These are phyloP conservation scores for Aspergillus panamensis DNA, from an alignment of 495 filamentous ascomycete genomes.

Conservation along the genomic window DNA sequence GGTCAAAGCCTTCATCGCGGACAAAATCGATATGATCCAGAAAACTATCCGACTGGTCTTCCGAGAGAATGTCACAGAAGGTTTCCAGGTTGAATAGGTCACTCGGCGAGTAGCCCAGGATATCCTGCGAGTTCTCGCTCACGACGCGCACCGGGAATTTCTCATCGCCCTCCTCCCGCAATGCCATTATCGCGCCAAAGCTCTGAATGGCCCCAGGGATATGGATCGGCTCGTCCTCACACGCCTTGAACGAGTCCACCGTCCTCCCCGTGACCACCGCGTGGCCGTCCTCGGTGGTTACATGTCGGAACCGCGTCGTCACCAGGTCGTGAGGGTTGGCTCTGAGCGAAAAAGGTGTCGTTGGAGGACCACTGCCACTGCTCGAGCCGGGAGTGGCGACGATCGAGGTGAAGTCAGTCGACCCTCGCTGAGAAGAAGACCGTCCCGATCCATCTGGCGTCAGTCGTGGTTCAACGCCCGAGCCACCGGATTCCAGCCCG, in stretches of 20 bases:
- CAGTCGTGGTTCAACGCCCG: not conserved
- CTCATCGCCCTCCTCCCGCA: slow-evolving; percentile 68
- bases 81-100: slow-evolving; percentile 70
- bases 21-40: slow-evolving; percentile 88
- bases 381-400: not conserved
- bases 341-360: not conserved
- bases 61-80: slow-evolving; percentile 75
- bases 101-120: slow-evolving; percentile 77
- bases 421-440: not conserved
- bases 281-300: slow-evolving; percentile 76
- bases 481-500: not conserved
- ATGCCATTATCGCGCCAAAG: slow-evolving; percentile 74
- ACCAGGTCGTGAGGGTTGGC: slow-evolving; percentile 37
- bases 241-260: slow-evolving; percentile 65
- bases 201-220: slow-evolving; percentile 86
- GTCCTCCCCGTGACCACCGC: slow-evolving; percentile 78
- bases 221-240: slow-evolving; percentile 93
- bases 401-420: not conserved
- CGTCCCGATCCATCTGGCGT: not conserved
- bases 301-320: slow-evolving; percentile 76
- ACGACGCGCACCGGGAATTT: slow-evolving; percentile 69
- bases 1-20: slow-evolving; percentile 66
- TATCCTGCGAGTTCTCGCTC: slow-evolving; percentile 77
- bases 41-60: slow-evolving; percentile 79
- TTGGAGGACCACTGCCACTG: not conserved